Evolutionary conservation across 83 land plant species (phyloP), one percentile per base, ranked within the genome.

Genomic region (Larix sibirica): DNA sequence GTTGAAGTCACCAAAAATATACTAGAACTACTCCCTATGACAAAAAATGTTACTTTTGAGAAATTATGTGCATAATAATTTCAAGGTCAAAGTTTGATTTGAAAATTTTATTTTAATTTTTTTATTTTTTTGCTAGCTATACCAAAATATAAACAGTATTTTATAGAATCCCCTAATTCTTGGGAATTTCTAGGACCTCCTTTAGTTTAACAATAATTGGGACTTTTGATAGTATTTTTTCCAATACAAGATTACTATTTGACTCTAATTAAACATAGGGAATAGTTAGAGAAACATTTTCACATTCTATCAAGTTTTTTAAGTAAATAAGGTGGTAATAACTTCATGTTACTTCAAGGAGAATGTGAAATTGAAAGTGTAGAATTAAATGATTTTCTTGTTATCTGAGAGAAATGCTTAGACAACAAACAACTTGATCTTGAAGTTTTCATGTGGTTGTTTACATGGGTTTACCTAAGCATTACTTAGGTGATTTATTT

Each of bases 261-360:
- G 44, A 67, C 26, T 82, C 70, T 20, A 69, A 17, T 86, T 85
- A 85, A 60, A 83, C 59, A 54, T 12, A 33, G 9, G n/a, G 40
- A 47, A 83, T 65, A 21, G 36, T 77, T 58, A 85, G 66, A 31
- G 84, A 81, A 8, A 85, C 81, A n/a, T 62, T 61, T 75, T 85
- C 87, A 83, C 86, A 83, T 75, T 85, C 86, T 58, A 24, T 54
- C 26, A 85, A 68, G n/a, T 75, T 80, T 31, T 80, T 31, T 85
- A 77, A 61, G 62, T 80, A 31, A 81, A 85, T 21, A 85, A 58
- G 9, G 62, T 21, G 38, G 78, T 75, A n/a, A 77, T 13, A 60
- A 85, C 87, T 83, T 85, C 12, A 85, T 69, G 9, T 47, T 73
- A 54, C 54, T 42, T 26, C 82, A 56, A 42, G 75, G 47, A 24